Evolutionary conservation across 1,284 basidiomycete species (phyloP).

Genomic region (Ganoderma sinense): DNA sequence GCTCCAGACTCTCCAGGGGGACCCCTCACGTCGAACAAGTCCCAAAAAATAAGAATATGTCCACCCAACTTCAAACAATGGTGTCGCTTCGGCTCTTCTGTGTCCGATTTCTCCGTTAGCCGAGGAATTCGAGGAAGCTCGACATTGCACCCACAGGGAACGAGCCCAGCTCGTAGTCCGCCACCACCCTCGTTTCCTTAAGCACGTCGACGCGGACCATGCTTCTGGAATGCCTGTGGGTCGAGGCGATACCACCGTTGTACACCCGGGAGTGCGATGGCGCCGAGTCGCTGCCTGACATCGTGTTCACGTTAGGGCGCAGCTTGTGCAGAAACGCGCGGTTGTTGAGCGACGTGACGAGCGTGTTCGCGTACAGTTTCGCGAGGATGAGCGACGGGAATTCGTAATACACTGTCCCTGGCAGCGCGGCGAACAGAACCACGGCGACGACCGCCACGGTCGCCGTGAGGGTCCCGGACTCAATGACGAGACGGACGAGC

Average conservation of each 20-base stretch:
- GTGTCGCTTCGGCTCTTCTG: neutral
- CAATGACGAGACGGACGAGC: conserved; percentile 25
- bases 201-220: neutral
- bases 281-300: neutral
- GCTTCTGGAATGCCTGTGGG: neutral
- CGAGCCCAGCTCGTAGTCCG: neutral
- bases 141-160: neutral
- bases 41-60: neutral
- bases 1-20: neutral
- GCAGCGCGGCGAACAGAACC: conserved; percentile 7
- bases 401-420: neutral
- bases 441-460: conserved; percentile 12
- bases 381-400: conserved; percentile 15
- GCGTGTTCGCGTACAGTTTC: conserved; percentile 23
- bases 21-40: neutral
- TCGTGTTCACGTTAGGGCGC: neutral
- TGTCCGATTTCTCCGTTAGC: neutral
- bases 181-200: neutral
- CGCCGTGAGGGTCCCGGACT: conserved; percentile 29
- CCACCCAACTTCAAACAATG: neutral
- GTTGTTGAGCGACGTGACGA: conserved; percentile 19
- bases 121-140: neutral
- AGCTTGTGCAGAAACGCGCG: conserved; percentile 11
- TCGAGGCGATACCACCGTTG: neutral
- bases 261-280: neutral